A percentile compares a stretch with the other conserved stretches of the same genome.
These are phyloP conservation scores for Aspergillus avenaceus DNA, from an alignment of 495 filamentous ascomycete species.

Conservation along the genomic window DNA sequence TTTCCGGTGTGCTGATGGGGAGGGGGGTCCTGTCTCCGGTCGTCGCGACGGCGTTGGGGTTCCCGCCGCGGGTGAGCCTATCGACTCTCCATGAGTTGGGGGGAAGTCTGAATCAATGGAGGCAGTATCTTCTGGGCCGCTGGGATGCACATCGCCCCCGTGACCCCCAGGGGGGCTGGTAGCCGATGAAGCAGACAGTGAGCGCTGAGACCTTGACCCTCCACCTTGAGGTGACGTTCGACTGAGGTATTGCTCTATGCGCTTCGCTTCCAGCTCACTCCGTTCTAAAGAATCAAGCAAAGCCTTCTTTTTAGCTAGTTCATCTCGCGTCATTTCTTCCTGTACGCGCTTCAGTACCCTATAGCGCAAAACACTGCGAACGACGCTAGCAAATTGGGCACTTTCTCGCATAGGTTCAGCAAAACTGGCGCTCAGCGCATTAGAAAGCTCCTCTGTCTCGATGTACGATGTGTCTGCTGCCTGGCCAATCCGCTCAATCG, in stretches of 20 bases:
- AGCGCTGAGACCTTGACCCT: slow-evolving; percentile 55
- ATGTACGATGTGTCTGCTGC: slow-evolving; percentile 96
- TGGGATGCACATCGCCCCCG: slow-evolving; percentile 36
- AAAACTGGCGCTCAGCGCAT: slow-evolving; percentile 78
- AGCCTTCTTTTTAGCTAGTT: slow-evolving; percentile 74
- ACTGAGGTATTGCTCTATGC: slow-evolving; percentile 87
- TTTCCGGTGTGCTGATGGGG: slow-evolving; percentile 58
- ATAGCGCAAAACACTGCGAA: slow-evolving; percentile 81
- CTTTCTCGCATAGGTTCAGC: slow-evolving; percentile 96
- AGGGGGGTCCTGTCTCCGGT: slow-evolving; percentile 23
- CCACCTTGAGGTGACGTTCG: slow-evolving; percentile 50
- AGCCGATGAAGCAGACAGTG: slow-evolving; percentile 54
- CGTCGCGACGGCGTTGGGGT: slow-evolving; percentile 35
- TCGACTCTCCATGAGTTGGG: slow-evolving; percentile 72
- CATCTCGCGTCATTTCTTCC: slow-evolving; percentile 93
- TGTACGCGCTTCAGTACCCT: slow-evolving; percentile 89
- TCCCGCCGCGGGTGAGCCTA: slow-evolving; percentile 57
- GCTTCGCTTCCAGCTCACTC: slow-evolving; percentile 84
- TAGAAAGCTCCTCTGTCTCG: slow-evolving; percentile 85
- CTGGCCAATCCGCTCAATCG: slow-evolving; percentile 91
- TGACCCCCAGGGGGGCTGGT: slow-evolving; percentile 43
- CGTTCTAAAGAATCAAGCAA: slow-evolving; percentile 79
- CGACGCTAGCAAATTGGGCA: slow-evolving; percentile 93
- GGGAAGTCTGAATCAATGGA: slow-evolving; percentile 95
- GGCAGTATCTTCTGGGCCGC: slow-evolving; percentile 60